These are phyloP conservation scores for Melanopsichium pennsylvanicum DNA, from an alignment of 1,284 basidiomycete species.

Conservation along the genomic window DNA sequence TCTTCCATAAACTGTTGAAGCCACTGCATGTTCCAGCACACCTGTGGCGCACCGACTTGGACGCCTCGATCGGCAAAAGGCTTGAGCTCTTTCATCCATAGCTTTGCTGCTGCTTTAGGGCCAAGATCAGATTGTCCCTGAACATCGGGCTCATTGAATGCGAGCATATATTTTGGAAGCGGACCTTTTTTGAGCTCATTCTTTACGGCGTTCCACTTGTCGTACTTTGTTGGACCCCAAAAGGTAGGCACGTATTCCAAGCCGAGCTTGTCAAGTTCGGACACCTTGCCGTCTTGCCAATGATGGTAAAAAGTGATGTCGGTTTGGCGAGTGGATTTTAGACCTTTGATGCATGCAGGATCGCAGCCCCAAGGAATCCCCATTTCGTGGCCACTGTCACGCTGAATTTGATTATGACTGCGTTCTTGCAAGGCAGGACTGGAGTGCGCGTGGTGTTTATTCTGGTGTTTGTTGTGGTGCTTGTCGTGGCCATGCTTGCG, in stretches of 20 bases:
- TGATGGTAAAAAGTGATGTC: constrained; percentile 52
- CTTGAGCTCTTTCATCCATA: constrained; percentile 57
- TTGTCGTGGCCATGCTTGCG: constrained; percentile 7
- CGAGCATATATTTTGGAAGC: constrained; percentile 45
- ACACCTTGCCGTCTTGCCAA: constrained; percentile 45
- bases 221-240: constrained; percentile 55
- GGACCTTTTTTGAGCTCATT: constrained; percentile 18
- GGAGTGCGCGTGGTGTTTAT: neutral
- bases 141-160: constrained; percentile 62
- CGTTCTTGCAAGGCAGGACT: neutral
- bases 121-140: constrained; percentile 48
- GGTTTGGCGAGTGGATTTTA: constrained; percentile 10
- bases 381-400: neutral
- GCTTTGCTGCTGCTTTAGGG: constrained; percentile 47
- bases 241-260: constrained; percentile 58
- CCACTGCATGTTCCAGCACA: constrained; percentile 62
- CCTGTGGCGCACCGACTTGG: constrained; percentile 56
- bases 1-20: constrained; percentile 51
- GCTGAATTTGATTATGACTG: too few relatives aligned
- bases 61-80: constrained; percentile 56
- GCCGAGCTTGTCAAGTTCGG: constrained; percentile 31
- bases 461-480: constrained; percentile 2
- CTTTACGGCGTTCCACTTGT: constrained; percentile 53
- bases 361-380: constrained; percentile 52
- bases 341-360: constrained; percentile 24